Evolutionary conservation across 2,329 filamentous ascomycete genomes (phyloP), one percentile per base, ranked within the genome.

Genomic region (Aspergillus ochraceus): DNA sequence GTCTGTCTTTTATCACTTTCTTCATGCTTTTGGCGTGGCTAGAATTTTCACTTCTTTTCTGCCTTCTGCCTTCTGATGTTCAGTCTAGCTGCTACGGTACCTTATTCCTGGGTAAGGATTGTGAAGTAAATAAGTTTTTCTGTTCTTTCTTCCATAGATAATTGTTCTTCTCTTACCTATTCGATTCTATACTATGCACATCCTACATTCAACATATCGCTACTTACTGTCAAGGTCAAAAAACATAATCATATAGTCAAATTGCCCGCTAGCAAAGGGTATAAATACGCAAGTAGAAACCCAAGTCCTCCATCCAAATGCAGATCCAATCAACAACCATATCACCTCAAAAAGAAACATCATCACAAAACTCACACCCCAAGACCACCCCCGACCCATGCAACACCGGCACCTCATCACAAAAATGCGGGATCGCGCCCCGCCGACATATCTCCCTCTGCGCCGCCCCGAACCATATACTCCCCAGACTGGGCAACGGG

Each of bases 391-490:
- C 57, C 19, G 66, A 66, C 11, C 68, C 65, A 52, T 66, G 66
- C 47, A 69, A 60, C 46, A 69, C 55, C 3, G 60, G 63, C 39
- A 69, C 47, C 30, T 66, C 61, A 45, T 68, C 62, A 24, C 60
- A 30, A 12, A 56, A 49, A 61, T 70, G 69, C 2, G 69, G 67
- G 32, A 69, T 64, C 4, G 63, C 63, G 2, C 63, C 64, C 24
- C 68, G 57, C 6, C 54, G 46, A 20, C 57, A 52, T 59, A 71
- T 60, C 52, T 69, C 68, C 30, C 57, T 63, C 50, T 59, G 55
- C 20, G 66, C 68, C 26, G 68, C 69, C 39, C 61, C 58, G 49
- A 71, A 71, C 68, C 68, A 71, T 9, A 71, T 57, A 29, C 62
- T 54, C 2, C 62, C 60, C 6, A 71, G 29, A 17, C 22, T 49